Evolutionary conservation across 371 early-diverging fungal species (phyloP).

Genomic region (Mucor mucedo): DNA sequence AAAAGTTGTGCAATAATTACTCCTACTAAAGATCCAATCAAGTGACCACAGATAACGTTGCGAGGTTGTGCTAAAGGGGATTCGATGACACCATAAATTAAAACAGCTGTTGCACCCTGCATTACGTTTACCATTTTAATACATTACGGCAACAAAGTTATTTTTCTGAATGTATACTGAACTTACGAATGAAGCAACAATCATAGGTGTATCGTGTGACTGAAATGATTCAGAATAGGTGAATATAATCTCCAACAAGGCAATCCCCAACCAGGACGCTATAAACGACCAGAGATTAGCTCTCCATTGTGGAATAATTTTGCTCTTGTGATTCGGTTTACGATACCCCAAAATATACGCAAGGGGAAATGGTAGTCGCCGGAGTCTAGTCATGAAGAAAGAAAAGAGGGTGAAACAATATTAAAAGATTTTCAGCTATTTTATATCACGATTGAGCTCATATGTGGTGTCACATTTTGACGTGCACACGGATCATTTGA

Average conservation of each 20-base stretch:
- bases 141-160: too few species aligned
- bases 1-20: constrained; percentile 68
- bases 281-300: constrained; percentile 50
- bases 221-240: constrained; percentile 32
- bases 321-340: constrained; percentile 10
- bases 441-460: too few species aligned
- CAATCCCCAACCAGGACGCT: constrained; percentile 54
- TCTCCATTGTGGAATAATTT: constrained; percentile 37
- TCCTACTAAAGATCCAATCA: constrained; percentile 66
- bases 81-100: constrained; percentile 74
- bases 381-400: not conserved
- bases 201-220: constrained; percentile 39
- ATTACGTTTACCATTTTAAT: not conserved
- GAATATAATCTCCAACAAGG: constrained; percentile 40
- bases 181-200: constrained; percentile 57
- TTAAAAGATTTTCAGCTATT: too few species aligned
- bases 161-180: not conserved
- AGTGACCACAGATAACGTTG: constrained; percentile 67
- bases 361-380: constrained; percentile 21
- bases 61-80: constrained; percentile 79
- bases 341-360: constrained; percentile 32
- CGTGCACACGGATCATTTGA: too few species aligned
- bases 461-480: too few species aligned
- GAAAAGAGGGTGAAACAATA: not conserved
- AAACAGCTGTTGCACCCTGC: constrained; percentile 70